A percentile compares a stretch with the other conserved stretches of the same genome.
Evolutionary conservation across 306 rosid genomes (phyloP).

Genomic region (Citrullus colocynthis): DNA sequence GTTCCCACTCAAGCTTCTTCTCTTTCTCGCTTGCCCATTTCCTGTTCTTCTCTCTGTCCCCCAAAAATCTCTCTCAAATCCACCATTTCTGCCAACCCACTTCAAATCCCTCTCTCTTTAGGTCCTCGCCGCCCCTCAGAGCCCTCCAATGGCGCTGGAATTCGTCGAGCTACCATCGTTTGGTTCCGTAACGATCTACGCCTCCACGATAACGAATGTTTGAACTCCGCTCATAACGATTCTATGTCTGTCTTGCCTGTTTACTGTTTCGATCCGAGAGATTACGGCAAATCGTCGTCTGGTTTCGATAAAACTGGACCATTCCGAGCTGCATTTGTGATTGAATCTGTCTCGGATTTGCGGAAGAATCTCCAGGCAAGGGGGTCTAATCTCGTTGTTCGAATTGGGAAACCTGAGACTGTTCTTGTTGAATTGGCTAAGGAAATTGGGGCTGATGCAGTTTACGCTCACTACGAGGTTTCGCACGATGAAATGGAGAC

Average conservation of each 20-base stretch:
- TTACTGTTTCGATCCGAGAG: conserved; percentile 84
- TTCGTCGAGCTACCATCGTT: conserved; percentile 69
- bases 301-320: conserved; percentile 90
- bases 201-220: conserved; percentile 69
- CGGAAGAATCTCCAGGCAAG: conserved; percentile 55
- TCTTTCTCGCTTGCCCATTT: conserved; percentile 56
- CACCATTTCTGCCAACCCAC: conserved; percentile 57
- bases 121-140: conserved; percentile 71
- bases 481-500: conserved; percentile 70
- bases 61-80: conserved; percentile 56
- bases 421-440: conserved; percentile 69
- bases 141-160: conserved; percentile 68
- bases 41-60: conserved; percentile 29
- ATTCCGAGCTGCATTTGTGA: conserved; percentile 54
- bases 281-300: conserved; percentile 71
- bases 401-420: conserved; percentile 76
- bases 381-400: conserved; percentile 81
- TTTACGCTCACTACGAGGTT: conserved; percentile 68
- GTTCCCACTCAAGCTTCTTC: conserved; percentile 85
- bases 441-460: conserved; percentile 72
- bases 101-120: conserved; percentile 48
- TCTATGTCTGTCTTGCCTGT: conserved; percentile 77
- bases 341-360: conserved; percentile 68
- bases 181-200: conserved; percentile 96
- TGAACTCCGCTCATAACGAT: conserved; percentile 61